These are phyloP conservation scores for Falciphora oryzae DNA, from an alignment of 2,329 filamentous ascomycete genomes.

Conservation along the genomic window DNA sequence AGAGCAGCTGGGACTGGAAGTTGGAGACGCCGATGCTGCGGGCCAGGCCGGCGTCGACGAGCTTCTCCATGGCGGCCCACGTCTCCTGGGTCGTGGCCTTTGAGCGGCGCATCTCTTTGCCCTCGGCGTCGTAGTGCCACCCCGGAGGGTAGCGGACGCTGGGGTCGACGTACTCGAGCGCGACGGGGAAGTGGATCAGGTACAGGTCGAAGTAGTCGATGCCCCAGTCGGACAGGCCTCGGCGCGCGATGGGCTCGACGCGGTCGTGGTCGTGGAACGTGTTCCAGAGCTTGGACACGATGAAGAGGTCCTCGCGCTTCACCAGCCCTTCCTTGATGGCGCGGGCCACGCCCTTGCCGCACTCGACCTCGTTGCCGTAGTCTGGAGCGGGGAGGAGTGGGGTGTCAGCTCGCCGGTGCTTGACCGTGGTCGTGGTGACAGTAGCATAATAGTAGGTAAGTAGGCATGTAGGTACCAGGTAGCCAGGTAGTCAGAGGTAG, in stretches of 20 bases:
- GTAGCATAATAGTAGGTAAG: neutral
- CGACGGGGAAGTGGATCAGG: slow-evolving; percentile 83
- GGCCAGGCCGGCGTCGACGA: slow-evolving; percentile 63
- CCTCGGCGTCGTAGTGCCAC: slow-evolving; percentile 66
- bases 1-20: slow-evolving; percentile 71
- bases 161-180: slow-evolving; percentile 81
- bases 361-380: slow-evolving; percentile 78
- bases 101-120: slow-evolving; percentile 54
- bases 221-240: slow-evolving; percentile 76
- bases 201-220: slow-evolving; percentile 88
- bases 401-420: neutral
- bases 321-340: slow-evolving; percentile 78
- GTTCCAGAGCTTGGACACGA: slow-evolving; percentile 92
- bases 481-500: neutral
- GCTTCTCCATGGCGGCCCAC: slow-evolving; percentile 72
- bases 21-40: slow-evolving; percentile 77
- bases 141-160: slow-evolving; percentile 72
- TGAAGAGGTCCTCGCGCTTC: slow-evolving; percentile 82
- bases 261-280: slow-evolving; percentile 77
- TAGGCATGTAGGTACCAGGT: no score
- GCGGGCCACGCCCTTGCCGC: slow-evolving; percentile 68
- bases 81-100: slow-evolving; percentile 74
- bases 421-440: neutral
- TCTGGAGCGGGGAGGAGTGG: slow-evolving; percentile 39
- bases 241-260: slow-evolving; percentile 69